phyloP scores from a whole-genome alignment of 1,139 yeast genomes.

The Candida pseudoviswanathii region DNA sequence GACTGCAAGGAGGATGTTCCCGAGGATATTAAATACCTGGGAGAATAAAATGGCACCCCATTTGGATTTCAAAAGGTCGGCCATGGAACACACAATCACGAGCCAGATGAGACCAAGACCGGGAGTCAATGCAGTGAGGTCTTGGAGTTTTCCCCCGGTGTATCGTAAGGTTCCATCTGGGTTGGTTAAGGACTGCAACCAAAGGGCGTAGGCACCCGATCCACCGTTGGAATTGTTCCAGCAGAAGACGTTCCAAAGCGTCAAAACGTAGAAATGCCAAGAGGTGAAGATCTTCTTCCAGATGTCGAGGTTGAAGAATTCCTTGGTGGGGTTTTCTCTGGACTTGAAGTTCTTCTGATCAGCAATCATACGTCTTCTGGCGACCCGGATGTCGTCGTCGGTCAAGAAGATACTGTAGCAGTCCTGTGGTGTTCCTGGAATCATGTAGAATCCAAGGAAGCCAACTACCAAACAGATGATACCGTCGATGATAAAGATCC shows the following conservation, averaged over 20 bases:
- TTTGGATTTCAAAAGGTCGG: slow-evolving; percentile 54
- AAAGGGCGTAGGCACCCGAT: slow-evolving; percentile 53
- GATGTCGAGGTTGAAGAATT: slow-evolving; percentile 33
- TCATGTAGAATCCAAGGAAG: slow-evolving; percentile 56
- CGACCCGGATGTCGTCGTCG: slow-evolving; percentile 66
- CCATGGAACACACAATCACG: slow-evolving; percentile 41
- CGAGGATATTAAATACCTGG: slow-evolving; percentile 46
- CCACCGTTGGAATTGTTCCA: slow-evolving; percentile 59
- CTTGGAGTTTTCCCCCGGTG: slow-evolving; percentile 37
- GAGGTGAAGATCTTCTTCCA: slow-evolving; percentile 54
- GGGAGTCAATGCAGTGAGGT: slow-evolving; percentile 46
- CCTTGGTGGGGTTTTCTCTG: slow-evolving; percentile 27
- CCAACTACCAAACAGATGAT: slow-evolving; percentile 62
- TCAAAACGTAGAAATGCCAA: slow-evolving; percentile 57
- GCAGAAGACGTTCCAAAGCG: slow-evolving; percentile 58
- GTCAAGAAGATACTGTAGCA: slow-evolving; percentile 57
- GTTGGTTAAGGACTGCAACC: slow-evolving; percentile 41
- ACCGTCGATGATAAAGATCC: slow-evolving; percentile 74
- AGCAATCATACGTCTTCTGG: slow-evolving; percentile 56
- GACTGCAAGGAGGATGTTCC: slow-evolving; percentile 46
- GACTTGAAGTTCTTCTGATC: slow-evolving; percentile 41
- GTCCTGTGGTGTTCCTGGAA: slow-evolving; percentile 71
- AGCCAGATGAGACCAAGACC: slow-evolving; percentile 47
- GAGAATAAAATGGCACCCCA: slow-evolving; percentile 60
- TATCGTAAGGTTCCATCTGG: slow-evolving; percentile 28